Evolutionary conservation across 2,329 filamentous ascomycete genomes (phyloP).

Genomic region (Boeremia lycopersici): DNA sequence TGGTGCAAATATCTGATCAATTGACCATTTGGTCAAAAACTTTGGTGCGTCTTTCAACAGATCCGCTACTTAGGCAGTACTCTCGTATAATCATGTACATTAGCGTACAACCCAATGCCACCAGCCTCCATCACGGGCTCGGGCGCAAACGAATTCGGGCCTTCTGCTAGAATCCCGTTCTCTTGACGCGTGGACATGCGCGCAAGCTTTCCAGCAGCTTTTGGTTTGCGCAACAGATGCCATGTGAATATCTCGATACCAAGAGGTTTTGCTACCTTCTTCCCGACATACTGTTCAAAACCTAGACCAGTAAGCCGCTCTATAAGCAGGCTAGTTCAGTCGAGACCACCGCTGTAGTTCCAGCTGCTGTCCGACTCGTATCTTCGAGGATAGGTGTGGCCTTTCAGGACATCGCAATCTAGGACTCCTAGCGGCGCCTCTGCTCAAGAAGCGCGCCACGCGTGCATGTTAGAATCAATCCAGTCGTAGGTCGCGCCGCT

Average conservation of each 20-base stretch:
- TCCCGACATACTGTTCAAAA: constrained; percentile 36
- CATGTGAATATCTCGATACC: constrained; percentile 43
- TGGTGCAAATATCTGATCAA: constrained; percentile 1
- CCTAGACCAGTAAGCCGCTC: constrained; percentile 47
- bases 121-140: constrained; percentile 23
- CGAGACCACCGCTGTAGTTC: constrained; percentile 55
- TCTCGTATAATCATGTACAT: constrained; percentile 29
- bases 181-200: constrained; percentile 21
- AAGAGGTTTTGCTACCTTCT: background rate
- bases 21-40: background rate
- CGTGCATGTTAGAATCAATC: background rate
- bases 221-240: constrained; percentile 23
- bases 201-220: constrained; percentile 26
- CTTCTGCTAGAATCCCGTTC: constrained; percentile 25
- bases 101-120: constrained; percentile 30
- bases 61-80: constrained; percentile 33
- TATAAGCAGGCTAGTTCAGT: constrained; percentile 57
- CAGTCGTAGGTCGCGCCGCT: constrained; percentile 6
- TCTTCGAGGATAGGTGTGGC: constrained; percentile 41
- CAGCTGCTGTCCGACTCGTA: constrained; percentile 53
- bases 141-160: constrained; percentile 16
- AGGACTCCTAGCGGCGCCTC: background rate
- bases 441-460: background rate
- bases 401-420: constrained; percentile 25
- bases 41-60: background rate